A percentile compares a stretch with the other conserved stretches of the same genome.
Conservation (phyloP, 2,329 filamentous ascomycete genomes). For the Plectosphaerella plurivora region DNA sequence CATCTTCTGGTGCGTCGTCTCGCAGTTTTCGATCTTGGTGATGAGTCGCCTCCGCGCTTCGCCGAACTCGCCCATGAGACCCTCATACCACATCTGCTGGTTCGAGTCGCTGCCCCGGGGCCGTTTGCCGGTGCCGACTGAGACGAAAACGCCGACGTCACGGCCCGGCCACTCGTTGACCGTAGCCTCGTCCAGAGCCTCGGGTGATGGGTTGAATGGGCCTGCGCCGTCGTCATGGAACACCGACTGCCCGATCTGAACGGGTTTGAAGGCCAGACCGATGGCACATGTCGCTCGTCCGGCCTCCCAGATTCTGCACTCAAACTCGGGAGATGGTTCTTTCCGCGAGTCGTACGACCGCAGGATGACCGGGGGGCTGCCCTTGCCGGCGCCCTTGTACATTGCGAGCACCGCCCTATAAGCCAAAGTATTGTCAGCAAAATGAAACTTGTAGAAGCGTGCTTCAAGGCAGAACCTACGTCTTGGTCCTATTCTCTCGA, state of each 20-base stretch:
- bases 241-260: conserved; percentile 85
- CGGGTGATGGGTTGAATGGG: conserved; percentile 85
- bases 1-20: conserved; percentile 86
- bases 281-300: conserved; percentile 91
- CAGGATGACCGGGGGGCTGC: conserved; percentile 66
- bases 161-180: conserved; percentile 93
- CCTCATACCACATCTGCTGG: conserved; percentile 85
- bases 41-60: conserved; percentile 84
- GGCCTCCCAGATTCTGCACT: conserved; percentile 96
- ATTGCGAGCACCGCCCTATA: conserved; percentile 84
- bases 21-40: conserved; percentile 90
- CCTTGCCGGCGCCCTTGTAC: conserved; percentile 74
- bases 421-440: conserved; percentile 3
- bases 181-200: conserved; percentile 82
- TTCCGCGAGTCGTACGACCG: conserved; percentile 94
- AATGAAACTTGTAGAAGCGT: conserved; percentile 5
- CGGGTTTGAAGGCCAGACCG: conserved; percentile 90
- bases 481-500: conserved; percentile 82
- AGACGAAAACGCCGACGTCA: conserved; percentile 88
- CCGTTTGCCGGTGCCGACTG: conserved; percentile 88
- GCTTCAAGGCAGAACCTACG: conserved; percentile 50
- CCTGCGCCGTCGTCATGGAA: conserved; percentile 93
- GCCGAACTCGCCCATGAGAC: conserved; percentile 86
- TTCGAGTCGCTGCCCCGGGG: conserved; percentile 62
- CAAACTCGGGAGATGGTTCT: conserved; percentile 84